Evolutionary conservation across 306 rosid genomes (phyloP), one percentile per base, ranked within the genome.

Genomic region (Gastrolobium bilobum): DNA sequence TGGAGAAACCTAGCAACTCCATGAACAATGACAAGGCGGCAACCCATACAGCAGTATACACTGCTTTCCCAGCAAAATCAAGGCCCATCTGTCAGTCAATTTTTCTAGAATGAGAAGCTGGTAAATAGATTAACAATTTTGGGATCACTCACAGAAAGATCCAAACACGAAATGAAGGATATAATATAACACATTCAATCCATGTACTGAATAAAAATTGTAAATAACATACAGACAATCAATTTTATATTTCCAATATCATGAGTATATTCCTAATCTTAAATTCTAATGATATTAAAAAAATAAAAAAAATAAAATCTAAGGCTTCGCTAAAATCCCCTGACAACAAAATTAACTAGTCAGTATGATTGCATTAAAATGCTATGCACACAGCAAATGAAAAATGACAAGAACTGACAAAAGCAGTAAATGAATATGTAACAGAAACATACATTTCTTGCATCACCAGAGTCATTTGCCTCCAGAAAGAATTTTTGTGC

Each of bases 1-100:
- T 88, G 84, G 99, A 96, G 87, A 93, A 96, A 73, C 99, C 99
- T 57, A 96, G 89, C 86, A 96, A 84, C 86, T 96, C 99, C 98
- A 93, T 93, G 86, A 96, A 96, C 86, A 93, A 85, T 60, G 98
- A 91, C 75, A 91, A 88, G 29, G 98, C 99, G 84, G 98, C 99
- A 87, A 96, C 89, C 99, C 99, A 96, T 48, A 96, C 98, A 39
- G 93, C 96, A 70, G 93, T 65, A 87, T 91, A 93, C 65, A 96
- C 80, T 38, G 97, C 97, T 81, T 96, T 96, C 85, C 98, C 98
- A 38, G 97, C 97, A 76, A 96, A 95, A 90, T 84, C 89, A 82
- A 93, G 84, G 81, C 98, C 98, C 99, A 93, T 82, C 98, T 96
- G 85, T 69, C 71, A 84, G 63, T 76, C 57, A 69, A 63, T 44